Conservation (phyloP, 73 alveolate genomes). For the Blepharisma japonicum region DNA sequence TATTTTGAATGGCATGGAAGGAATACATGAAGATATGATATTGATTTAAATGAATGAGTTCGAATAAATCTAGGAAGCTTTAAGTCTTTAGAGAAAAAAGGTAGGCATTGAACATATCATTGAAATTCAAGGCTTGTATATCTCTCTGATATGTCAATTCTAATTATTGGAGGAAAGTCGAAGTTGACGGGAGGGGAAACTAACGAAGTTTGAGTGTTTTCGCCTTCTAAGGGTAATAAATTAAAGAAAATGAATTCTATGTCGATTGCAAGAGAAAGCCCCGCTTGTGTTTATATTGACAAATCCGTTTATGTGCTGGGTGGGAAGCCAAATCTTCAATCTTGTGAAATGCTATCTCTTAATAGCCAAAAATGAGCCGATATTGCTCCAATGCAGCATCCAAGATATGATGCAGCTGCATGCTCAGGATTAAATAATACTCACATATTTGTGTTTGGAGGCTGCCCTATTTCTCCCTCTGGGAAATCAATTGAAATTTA, state of each 20-base stretch:
- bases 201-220: constrained; percentile 29
- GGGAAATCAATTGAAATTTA: constrained; percentile 11
- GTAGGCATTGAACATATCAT: constrained; percentile 3
- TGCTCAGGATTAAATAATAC: neutral
- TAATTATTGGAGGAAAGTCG: constrained; percentile 18
- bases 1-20: constrained; percentile 30
- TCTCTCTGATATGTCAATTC: constrained; percentile 1
- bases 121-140: constrained; percentile 31
- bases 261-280: constrained; percentile 14
- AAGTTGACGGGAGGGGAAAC: constrained; percentile 19
- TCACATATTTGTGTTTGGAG: constrained; percentile 29
- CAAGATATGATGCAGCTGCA: constrained; percentile 27
- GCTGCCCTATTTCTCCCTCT: neutral
- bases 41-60: neutral
- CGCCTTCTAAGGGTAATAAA: constrained; percentile 12
- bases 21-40: neutral
- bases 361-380: neutral
- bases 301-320: constrained; percentile 26
- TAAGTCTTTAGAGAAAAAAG: neutral
- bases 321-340: constrained; percentile 16
- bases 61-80: neutral
- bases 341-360: constrained; percentile 23
- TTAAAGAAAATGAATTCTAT: neutral
- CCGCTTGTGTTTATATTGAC: neutral
- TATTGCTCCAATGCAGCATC: constrained; percentile 29